Conservation (phyloP, 2,329 filamentous ascomycete species). For the Grosmannia serpens region DNA sequence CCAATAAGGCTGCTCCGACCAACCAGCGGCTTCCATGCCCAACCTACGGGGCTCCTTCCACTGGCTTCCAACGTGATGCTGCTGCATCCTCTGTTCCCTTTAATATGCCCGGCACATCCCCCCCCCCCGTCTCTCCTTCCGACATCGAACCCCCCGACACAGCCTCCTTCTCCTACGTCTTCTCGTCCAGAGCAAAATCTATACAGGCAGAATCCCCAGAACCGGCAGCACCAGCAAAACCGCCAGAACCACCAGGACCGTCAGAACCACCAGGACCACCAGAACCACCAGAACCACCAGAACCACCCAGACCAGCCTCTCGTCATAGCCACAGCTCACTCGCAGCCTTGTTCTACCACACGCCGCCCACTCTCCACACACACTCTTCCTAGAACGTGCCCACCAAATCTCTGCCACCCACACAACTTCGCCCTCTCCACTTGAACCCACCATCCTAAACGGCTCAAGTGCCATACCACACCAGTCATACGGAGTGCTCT, state of each 20-base stretch:
- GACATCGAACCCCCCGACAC: neutral
- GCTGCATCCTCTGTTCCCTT: neutral
- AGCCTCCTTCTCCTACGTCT: neutral
- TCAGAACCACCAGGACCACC: neutral
- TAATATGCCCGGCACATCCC: neutral
- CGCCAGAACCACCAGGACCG: neutral
- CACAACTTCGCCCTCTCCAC: neutral
- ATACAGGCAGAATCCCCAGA: too few species aligned
- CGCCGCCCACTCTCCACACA: neutral
- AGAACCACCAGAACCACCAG: neutral
- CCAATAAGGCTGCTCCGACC: neutral
- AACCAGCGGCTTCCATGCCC: neutral
- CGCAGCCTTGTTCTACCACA: slow-evolving; percentile 1
- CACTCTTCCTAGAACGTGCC: neutral
- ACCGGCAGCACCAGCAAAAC: neutral
- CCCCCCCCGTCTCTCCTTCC: neutral
- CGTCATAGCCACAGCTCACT: too few species aligned
- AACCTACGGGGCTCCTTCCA: neutral
- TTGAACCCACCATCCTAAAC: slow-evolving; percentile 1
- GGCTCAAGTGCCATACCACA: neutral
- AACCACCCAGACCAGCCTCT: neutral
- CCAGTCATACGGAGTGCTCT: neutral
- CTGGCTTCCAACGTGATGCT: neutral
- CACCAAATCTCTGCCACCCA: neutral
- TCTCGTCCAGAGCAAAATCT: too few species aligned